These are phyloP conservation scores for Cladorrhinum samala DNA, from an alignment of 495 filamentous ascomycete genomes.

Conservation along the genomic window DNA sequence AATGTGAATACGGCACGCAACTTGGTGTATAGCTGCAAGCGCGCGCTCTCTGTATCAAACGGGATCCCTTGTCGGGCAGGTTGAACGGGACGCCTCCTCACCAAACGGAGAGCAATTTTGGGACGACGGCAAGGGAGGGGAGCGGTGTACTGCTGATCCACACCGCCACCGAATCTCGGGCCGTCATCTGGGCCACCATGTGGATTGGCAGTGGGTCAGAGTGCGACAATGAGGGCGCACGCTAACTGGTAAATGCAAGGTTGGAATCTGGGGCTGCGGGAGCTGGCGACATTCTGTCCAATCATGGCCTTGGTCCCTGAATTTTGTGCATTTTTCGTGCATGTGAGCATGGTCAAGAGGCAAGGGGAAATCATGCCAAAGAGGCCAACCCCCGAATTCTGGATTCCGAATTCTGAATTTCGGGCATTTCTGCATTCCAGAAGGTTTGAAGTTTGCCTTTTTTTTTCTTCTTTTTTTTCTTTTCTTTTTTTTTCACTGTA, in stretches of 20 bases:
- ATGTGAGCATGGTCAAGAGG: no score
- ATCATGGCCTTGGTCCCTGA: not conserved
- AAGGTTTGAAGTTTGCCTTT: not conserved
- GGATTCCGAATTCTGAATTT: no score
- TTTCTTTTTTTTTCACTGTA: not conserved
- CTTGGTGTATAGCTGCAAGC: not conserved
- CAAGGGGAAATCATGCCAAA: no score
- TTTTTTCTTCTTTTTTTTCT: not conserved
- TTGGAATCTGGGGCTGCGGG: not conserved
- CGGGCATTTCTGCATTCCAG: no score
- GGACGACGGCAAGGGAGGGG: not conserved
- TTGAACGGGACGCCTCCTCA: not conserved
- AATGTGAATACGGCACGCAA: not conserved
- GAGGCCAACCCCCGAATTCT: no score
- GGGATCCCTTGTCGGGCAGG: not conserved
- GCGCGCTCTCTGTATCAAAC: not conserved
- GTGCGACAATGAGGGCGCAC: not conserved
- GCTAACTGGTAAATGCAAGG: conserved; percentile 2
- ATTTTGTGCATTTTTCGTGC: no score
- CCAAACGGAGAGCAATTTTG: not conserved
- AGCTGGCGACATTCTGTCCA: not conserved
- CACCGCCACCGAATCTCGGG: conserved; percentile 5
- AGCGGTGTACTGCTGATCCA: conserved; percentile 4
- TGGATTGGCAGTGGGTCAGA: not conserved
- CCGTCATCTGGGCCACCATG: not conserved